A percentile compares a stretch with the other conserved stretches of the same genome.
phyloP scores from a whole-genome alignment of 2,329 filamentous ascomycete species.

The Trichophyton simii region DNA sequence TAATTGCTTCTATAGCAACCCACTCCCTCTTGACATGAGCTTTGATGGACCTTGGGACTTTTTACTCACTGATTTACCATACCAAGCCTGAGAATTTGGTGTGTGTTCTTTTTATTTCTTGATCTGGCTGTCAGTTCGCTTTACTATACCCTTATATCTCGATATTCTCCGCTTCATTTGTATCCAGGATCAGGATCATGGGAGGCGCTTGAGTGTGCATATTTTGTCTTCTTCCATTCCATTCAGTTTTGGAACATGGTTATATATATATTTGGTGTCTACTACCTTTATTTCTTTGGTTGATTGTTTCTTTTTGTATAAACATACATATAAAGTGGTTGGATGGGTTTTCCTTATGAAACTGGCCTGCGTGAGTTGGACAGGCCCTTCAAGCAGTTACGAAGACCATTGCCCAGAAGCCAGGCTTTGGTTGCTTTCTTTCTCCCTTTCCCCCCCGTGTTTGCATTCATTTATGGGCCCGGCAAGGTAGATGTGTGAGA shows the following conservation, averaged over 20 bases:
- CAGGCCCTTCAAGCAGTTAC: not conserved
- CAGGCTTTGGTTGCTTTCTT: not conserved
- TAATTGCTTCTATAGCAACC: slow-evolving; percentile 1
- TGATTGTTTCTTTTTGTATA: not conserved
- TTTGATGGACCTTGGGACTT: slow-evolving; percentile 2
- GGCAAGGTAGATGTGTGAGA: not conserved
- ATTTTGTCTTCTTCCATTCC: not conserved
- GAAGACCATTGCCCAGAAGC: not conserved
- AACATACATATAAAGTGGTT: not conserved
- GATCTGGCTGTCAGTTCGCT: not conserved
- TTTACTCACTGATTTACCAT: not conserved
- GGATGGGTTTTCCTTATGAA: not conserved
- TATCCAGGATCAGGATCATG: not conserved
- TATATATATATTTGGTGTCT: not conserved
- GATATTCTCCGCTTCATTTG: not conserved
- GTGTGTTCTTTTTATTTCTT: not conserved
- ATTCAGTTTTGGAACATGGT: not conserved
- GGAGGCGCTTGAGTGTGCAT: slow-evolving; percentile 1
- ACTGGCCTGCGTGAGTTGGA: not conserved
- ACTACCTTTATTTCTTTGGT: not conserved
- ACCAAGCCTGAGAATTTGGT: not conserved
- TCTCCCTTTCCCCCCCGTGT: not conserved
- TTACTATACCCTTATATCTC: not conserved
- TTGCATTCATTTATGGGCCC: not conserved
- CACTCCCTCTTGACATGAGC: not conserved